Base-by-base conservation (phyloP, 1,284 basidiomycete species). In the Papiliotrema fonsecae region DNA sequence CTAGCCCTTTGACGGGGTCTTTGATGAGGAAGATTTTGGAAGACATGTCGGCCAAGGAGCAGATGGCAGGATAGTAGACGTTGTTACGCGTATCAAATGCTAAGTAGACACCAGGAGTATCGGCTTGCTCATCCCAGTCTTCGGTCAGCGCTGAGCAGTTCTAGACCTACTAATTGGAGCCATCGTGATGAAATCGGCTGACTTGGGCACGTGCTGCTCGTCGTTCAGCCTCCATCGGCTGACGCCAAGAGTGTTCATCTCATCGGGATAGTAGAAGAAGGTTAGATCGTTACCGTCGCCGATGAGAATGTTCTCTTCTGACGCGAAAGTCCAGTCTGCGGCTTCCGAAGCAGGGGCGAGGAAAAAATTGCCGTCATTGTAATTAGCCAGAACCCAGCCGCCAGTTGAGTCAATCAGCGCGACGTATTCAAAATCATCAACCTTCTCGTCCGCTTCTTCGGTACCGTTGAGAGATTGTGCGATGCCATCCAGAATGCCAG, bases 21-120 rank as follows among this genome's bases (percentile, higher is more conserved):
- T 36, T 50, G 21, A 60, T 54, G 19, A 62, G 51, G 45, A 62
- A 56, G 22, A 48, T 51, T 46, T 56, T 59, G 25, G 52, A 27
- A 10, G 47, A 47, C 28, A 49, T 26, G 30, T 45, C 50, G 13
- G 36, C 32, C 21, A 54, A 30, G 27, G 24, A 34, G 41, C 52
- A 54, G 22, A 50, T 25, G 30, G 37, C 48, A 36, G 40, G 48
- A 32, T 41, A 50, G 31, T 45, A 50, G 40, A 18, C 27, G 44
- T 47, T 43, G 30, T 26, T 28, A 10, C 31, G 36, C 0, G 39
- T 30, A 41, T 54, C 49, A 27, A 50, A n/a, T 19, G 38, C 48
- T 14, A 50, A 22, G 44, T 50, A 54, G 18, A 54, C 34, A 9
- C 52, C 52, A 19, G 48, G 43, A 14, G 48, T 54, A 11, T 35